Base-by-base conservation (phyloP, 768 basidiomycete species). In the Boletus edulis region DNA sequence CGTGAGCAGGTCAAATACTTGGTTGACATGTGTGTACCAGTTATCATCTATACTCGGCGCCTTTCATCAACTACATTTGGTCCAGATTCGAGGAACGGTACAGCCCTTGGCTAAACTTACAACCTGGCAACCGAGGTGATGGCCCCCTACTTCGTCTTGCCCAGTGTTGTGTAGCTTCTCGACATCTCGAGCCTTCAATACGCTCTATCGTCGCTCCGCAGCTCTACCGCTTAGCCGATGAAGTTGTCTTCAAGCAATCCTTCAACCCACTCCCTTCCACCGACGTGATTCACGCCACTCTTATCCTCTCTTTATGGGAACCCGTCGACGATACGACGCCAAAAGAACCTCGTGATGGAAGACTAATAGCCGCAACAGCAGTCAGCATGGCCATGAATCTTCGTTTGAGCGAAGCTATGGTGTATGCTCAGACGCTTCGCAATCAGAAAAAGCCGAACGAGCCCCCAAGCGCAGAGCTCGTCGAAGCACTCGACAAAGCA, bases 351-450 rank as follows among this genome's bases (percentile, higher is more conserved):
- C 71, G 72, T 5, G 79, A 79, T 29, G 75, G 70, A 27, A 72
- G 76, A 39, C 51, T 78, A 41, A 69, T 74, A 37, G 74, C 70
- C 10, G 67, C 76, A 15, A 69, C 69, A 2, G 79, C 79, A 13
- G 72, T 80, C 27, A 75, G 72, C 46, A 78, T 78, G 75, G 78
- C 77, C 20, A 77, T 75, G 62, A 77, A 76, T 57, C 59, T 80
- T 47, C 73, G 71, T 27, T 64, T 79, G 5, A 69, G 72, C 46
- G 64, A 72, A 46, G 75, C 73, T 9, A 72, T 75, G 54, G 58
- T 67, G 20, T 67, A 72, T 49, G 69, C 63, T 20, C 62, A 57
- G 34, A 62, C 53, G 4, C 65, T 77, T 42, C 65, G 71, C 22
- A 61, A 57, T 35, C 62, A 67, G 29, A 71, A 64, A 50, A 69